Evolutionary conservation across 1,139 yeast species (phyloP), one percentile per base, ranked within the genome.

Genomic region (Lodderomyces metapsilosis): DNA sequence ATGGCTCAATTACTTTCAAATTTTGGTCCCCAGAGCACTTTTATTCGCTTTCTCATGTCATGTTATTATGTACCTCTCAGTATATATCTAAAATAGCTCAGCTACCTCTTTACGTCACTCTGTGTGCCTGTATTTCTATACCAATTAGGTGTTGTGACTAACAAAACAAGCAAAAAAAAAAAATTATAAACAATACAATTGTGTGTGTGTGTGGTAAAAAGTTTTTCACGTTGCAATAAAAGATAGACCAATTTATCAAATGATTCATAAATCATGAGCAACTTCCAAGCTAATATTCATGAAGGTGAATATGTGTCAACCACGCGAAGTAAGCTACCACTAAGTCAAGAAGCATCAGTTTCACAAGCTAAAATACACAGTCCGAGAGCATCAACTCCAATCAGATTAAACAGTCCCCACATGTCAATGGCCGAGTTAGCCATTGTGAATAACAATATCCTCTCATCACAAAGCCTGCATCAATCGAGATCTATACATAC

Each of bases 261-360:
- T 15, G 18, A 28, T 15, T 6, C 32, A 28, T 28, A 18, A 15
- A 16, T 15, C 18, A 28, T 28, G 32, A 28, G 32, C 18, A 16
- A 28, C 32, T 28, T 28, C 12, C 32, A 28, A 13, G 9, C 39
- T 33, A 27, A 28, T 18, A 49, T 48, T 28, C 71, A 66, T 41
- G 71, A 66, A 45, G 68, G 68, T 5, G 71, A 65, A 42, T 62
- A 54, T 41, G 56, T 56, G 3, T 15, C 32, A 13, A 15, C 32
- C n/a, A 9, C 32, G 4, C 32, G 32, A 28, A 28, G 32, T 16
- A 28, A 28, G 9, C 57, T 55, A 22, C 64, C 63, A 3, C 47
- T 54, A 8, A 52, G 66, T 13, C 50, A 48, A 13, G 48, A 59
- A 3, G 57, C 56, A 10, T 51, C 57, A 9, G 52, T 28, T 15